A percentile compares a stretch with the other conserved stretches of the same genome.
Evolutionary conservation across 768 basidiomycete genomes (phyloP).

Genomic region (Mycena pura): DNA sequence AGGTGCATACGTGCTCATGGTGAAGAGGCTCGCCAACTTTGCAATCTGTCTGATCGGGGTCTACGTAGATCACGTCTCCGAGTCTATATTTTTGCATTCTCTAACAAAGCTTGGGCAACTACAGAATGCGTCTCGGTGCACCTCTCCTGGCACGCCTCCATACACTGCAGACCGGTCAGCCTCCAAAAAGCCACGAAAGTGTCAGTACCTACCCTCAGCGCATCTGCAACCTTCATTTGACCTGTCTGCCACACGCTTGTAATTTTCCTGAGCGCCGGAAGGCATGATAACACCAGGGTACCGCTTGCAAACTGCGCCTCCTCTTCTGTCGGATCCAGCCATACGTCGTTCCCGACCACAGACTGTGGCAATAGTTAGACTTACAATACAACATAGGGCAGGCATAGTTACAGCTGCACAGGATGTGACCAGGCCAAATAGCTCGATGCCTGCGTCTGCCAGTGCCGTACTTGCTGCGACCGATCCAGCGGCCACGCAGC

Average conservation of each 20-base stretch:
- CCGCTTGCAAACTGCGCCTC: constrained; percentile 68
- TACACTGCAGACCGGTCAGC: constrained; percentile 54
- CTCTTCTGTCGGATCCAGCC: constrained; percentile 82
- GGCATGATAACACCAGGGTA: constrained; percentile 78
- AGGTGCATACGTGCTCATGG: constrained; percentile 54
- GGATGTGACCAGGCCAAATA: constrained; percentile 86
- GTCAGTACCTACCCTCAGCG: constrained; percentile 57
- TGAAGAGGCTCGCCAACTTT: constrained; percentile 29
- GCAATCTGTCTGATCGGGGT: not conserved
- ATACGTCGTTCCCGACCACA: constrained; percentile 60
- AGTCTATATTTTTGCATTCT: constrained; percentile 34
- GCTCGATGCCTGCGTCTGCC: constrained; percentile 91
- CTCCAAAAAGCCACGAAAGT: not conserved
- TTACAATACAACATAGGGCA: no score
- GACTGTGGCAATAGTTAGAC: constrained; percentile 52
- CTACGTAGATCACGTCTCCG: no score
- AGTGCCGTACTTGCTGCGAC: constrained; percentile 91
- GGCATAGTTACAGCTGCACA: constrained; percentile 66
- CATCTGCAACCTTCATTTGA: constrained; percentile 58
- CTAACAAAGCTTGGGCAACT: constrained; percentile 72
- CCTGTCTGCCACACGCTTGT: constrained; percentile 92
- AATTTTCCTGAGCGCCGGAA: constrained; percentile 86
- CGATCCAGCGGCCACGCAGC: constrained; percentile 84
- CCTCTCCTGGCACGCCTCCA: constrained; percentile 71
- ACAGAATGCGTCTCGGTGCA: constrained; percentile 80